Base-by-base conservation (phyloP, 352 stramenopile species). In the Thalassiosira livingstoniorum region DNA sequence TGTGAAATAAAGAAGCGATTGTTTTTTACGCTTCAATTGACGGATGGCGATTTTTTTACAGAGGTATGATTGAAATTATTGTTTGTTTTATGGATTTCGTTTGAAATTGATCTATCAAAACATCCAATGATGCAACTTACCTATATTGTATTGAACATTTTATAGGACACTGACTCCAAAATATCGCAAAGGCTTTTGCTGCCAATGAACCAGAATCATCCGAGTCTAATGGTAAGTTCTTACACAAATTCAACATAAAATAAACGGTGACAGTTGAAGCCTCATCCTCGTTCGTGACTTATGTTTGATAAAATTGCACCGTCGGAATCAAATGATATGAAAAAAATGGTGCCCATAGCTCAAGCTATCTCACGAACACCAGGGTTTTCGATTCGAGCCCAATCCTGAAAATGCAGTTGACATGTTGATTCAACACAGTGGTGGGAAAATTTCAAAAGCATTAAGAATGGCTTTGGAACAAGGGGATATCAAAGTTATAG, bases 341-440 rank as follows among this genome's bases (percentile, higher is more conserved):
- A n/a, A n/a, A n/a, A n/a, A n/a, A n/a, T n/a, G n/a, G n/a, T n/a
- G n/a, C 42, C 53, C 47, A 53, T 25, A 86, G 76, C 58, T 94
- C 4, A 80, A 87, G 43, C 66, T 93, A 68, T 94, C 90, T n/a
- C 23, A 87, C 23, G 90, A 94, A 75, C 90, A 94, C 79, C 85
- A 86, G 39, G 90, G 88, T 39, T 94, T 92, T 78, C 67, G 39
- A 10, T 93, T 93, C 87, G 82, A 92, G 55, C 85, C 83, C 21
- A 78, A 92, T 67, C 63, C 80, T 18, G 51, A 35, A 32, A 71
- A 79, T 55, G 54, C 80, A 23, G 68, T 82, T 29, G 72, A 92
- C 37, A 70, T 81, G 45, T 31, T 94, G 11, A 32, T 67, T 54
- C 45, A 82, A 42, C 90, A 94, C 54, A 91, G 80, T 70, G 90